Evolutionary conservation across 805 yeast species (phyloP).

Genomic region (Saturnispora diversa): DNA sequence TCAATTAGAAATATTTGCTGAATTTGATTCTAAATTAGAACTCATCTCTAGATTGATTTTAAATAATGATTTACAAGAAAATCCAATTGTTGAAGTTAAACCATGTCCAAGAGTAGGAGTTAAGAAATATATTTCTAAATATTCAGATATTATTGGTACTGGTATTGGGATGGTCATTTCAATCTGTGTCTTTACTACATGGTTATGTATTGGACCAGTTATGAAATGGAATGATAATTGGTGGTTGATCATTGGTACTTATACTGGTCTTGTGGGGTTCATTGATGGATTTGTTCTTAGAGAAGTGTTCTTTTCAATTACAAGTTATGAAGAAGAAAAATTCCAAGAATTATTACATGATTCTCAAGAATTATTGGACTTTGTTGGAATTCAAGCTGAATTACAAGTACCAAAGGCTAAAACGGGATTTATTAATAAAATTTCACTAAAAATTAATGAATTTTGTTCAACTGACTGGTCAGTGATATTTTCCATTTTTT

Average conservation of each 20-base stretch:
- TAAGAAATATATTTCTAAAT: slow-evolving; percentile 20
- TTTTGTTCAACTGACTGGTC: slow-evolving; percentile 28
- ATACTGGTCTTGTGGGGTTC: slow-evolving; percentile 37
- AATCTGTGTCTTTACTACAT: slow-evolving; percentile 26
- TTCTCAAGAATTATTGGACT: slow-evolving; percentile 27
- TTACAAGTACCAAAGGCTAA: slow-evolving; percentile 11
- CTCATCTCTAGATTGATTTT: slow-evolving; percentile 1
- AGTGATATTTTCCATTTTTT: slow-evolving; percentile 23
- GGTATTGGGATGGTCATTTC: slow-evolving; percentile 33
- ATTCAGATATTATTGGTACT: slow-evolving; percentile 36
- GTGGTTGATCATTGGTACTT: slow-evolving; percentile 40
- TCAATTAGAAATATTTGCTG: slow-evolving; percentile 15
- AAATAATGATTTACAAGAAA: slow-evolving; percentile 13
- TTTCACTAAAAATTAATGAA: slow-evolving; percentile 20
- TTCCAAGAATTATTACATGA: slow-evolving; percentile 25
- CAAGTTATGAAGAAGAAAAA: slow-evolving; percentile 16
- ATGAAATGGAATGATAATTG: slow-evolving; percentile 32
- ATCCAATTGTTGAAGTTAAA: slow-evolving; percentile 25
- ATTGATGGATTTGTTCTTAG: slow-evolving; percentile 35
- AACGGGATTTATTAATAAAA: slow-evolving; percentile 9
- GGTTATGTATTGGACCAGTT: slow-evolving; percentile 32
- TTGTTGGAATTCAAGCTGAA: slow-evolving; percentile 20
- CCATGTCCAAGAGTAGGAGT: slow-evolving; percentile 10
- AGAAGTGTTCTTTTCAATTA: slow-evolving; percentile 29
- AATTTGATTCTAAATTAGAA: slow-evolving; percentile 27